Evolutionary conservation across 1,284 basidiomycete genomes (phyloP).

Genomic region (Psilocybe mexicana): DNA sequence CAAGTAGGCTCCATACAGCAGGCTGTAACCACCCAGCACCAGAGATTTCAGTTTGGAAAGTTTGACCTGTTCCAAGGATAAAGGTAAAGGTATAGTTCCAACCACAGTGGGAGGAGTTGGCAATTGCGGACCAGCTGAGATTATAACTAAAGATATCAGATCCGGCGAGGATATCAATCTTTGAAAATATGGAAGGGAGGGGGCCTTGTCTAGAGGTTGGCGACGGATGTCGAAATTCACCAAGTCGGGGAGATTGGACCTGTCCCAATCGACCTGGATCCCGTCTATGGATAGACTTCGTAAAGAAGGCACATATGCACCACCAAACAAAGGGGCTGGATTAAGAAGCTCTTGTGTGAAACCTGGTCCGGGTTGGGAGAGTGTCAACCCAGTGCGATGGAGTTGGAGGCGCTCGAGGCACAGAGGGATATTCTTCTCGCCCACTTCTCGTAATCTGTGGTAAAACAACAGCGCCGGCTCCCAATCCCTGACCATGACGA

Average conservation of each 20-base stretch:
- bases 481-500: constrained; percentile 54
- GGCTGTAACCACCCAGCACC: constrained; percentile 52
- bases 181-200: constrained; percentile 48
- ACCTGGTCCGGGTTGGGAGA: constrained; percentile 42
- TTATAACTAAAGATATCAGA: constrained; percentile 53
- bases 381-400: constrained; percentile 49
- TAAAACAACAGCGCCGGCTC: constrained; percentile 49
- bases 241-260: constrained; percentile 48
- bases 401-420: constrained; percentile 58
- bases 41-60: constrained; percentile 51
- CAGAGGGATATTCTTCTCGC: constrained; percentile 33
- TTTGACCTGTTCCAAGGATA: constrained; percentile 36
- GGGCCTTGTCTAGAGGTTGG: constrained; percentile 49
- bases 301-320: constrained; percentile 40
- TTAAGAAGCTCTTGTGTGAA: constrained; percentile 30
- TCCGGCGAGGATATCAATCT: constrained; percentile 51
- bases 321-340: constrained; percentile 48
- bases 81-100: background rate
- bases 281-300: constrained; percentile 53
- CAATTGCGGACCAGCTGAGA: constrained; percentile 56
- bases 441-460: constrained; percentile 42
- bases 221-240: constrained; percentile 61
- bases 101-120: constrained; percentile 13
- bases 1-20: constrained; percentile 45
- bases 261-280: constrained; percentile 55